Conservation (phyloP, 495 filamentous ascomycete species). For the Neurospora hispaniola region DNA sequence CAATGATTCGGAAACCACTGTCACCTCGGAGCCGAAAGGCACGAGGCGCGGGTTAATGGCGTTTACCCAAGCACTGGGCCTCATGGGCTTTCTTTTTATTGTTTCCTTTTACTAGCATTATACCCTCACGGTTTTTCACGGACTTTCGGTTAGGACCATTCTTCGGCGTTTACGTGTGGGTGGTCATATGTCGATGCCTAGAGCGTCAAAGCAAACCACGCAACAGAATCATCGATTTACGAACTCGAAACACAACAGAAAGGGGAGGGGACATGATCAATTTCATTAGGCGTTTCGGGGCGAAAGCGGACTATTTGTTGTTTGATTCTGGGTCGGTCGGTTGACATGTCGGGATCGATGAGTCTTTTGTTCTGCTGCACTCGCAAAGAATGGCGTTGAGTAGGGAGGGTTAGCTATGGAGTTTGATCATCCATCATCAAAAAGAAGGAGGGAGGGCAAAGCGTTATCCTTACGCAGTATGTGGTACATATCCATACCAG, state of each 20-base stretch:
- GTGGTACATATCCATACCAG: neutral
- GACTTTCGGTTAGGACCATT: neutral
- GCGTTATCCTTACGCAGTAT: neutral
- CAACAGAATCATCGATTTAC: neutral
- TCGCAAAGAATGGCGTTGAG: neutral
- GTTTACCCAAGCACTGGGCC: neutral
- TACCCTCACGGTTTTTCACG: neutral
- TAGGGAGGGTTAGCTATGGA: neutral
- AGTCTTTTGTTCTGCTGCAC: neutral
- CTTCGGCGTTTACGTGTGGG: neutral
- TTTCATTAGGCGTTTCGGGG: neutral
- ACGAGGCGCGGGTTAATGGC: neutral
- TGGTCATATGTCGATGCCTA: neutral
- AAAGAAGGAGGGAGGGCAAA: neutral
- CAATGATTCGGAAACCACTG: neutral
- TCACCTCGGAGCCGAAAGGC: slow-evolving; percentile 2
- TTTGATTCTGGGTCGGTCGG: neutral
- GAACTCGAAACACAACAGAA: neutral
- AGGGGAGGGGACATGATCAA: neutral
- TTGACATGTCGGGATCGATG: neutral
- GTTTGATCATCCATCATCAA: neutral
- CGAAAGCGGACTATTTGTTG: neutral
- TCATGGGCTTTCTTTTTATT: neutral
- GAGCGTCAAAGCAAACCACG: neutral
- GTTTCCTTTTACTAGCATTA: neutral